Evolutionary conservation across 371 early-diverging fungal genomes (phyloP), one percentile per base, ranked within the genome.

Genomic region (Conidiobolus incongruus): DNA sequence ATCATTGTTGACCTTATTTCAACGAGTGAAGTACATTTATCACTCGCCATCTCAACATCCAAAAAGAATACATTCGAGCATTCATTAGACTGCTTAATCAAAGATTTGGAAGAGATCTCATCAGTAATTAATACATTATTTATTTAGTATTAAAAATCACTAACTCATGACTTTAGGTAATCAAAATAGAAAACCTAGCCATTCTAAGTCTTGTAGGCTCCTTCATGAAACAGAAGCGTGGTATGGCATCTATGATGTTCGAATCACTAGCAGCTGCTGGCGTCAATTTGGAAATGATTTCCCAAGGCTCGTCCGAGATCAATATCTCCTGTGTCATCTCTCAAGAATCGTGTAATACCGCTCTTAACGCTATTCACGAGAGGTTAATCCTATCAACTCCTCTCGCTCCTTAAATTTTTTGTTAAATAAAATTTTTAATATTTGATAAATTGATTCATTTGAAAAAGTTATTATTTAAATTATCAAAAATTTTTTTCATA

Each of bases 201-300:
- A 97, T 97, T 48, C 61, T 97, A 45, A 89, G 90, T 13, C 71
- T 95, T 38, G 90, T 97, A 11, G 97, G 98, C 40, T 69, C 75
- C 42, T 82, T 86, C 49, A 92, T 97, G 93, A 74, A 83, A 35
- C 81, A 87, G 58, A 77, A 79, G 80, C 84, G 89, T 20, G 97
- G 97, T 50, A 77, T 87, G 44, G 81, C 92, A 19, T 79, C 85
- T 12, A 66, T 66, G 52, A 86, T 97, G 86, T 95, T 97, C 58
- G 66, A 68, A 15, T 80, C 83, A 0, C 61, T 97, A 40, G 90
- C 92, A 15, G 70, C 68, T 33, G 75, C 81, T 35, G 66, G 73
- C 44, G 78, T 93, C 52, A 97, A 91, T 54, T 87, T 97, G 45
- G 94, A 95, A 58, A 95, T 95, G 89, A 92, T 95, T 49, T 87